These are phyloP conservation scores for Colletotrichum sp. DNA, from an alignment of 2,329 filamentous ascomycete genomes.

Conservation along the genomic window DNA sequence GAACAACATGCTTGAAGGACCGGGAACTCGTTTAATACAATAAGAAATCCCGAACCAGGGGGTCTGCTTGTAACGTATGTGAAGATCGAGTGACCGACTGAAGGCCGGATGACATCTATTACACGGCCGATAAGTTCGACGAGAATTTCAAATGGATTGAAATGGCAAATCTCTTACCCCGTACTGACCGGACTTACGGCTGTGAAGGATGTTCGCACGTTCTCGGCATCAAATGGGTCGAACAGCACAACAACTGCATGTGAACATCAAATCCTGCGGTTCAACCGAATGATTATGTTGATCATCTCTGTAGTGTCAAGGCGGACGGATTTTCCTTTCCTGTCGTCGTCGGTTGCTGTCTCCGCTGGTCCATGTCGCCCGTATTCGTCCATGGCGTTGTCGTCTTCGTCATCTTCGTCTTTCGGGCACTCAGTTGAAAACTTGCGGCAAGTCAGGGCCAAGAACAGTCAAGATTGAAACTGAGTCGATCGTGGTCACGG, in stretches of 20 bases:
- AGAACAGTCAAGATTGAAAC: not conserved
- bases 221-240: not conserved
- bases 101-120: not conserved
- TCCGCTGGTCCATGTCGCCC: not conserved
- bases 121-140: not conserved
- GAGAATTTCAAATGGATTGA: not conserved
- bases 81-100: not conserved
- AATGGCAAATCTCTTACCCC: not conserved
- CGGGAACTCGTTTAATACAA: not conserved
- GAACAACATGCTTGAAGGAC: not conserved
- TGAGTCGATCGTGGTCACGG: not conserved
- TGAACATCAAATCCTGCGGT: not conserved
- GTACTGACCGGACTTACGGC: not conserved
- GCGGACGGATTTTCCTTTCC: not conserved
- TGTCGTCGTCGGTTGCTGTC: not conserved
- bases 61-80: not conserved
- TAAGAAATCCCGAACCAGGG: not conserved
- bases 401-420: not conserved
- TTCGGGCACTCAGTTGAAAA: not conserved
- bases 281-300: not conserved
- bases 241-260: not conserved
- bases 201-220: not conserved
- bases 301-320: not conserved
- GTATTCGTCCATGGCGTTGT: not conserved
- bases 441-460: not conserved